Evolutionary conservation across 352 stramenopile species (phyloP), one percentile per base, ranked within the genome.

Genomic region (Phytophthora capsici): DNA sequence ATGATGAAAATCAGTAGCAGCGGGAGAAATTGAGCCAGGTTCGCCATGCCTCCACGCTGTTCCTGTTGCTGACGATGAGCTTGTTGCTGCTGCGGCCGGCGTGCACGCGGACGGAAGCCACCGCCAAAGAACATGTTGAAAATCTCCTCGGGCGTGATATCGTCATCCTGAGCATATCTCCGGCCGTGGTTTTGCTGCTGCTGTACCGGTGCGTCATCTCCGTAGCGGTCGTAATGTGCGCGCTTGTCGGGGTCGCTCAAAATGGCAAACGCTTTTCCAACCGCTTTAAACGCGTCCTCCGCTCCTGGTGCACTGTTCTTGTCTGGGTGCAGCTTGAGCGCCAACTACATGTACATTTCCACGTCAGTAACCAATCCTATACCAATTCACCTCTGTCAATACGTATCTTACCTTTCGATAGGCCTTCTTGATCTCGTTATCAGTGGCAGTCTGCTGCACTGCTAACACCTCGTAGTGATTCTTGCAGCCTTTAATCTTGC

Each of bases 251-350:
- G 77, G 65, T 97, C 91, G 41, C 89, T 97, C 40, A 97, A 73
- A 20, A 95, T 88, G 8, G 88, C 88, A 77, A 99, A 99, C 12
- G 97, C 97, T 30, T 98, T 93, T 55, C 88, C 88, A 3, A 96
- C 88, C 2, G 88, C 95, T 78, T 99, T 99, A 80, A 99, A 99
- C 25, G 97, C 97, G 63, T 99, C 97, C 69, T 99, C 97, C 4
- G 97, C 96, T 37, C 97, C 90, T 1, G 96, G 96, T 1, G 96
- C 96, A 12, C 89, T 97, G 79, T 99, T 99, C 78, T 97, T 97
- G 68, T 97, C 91, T 0, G 91, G 91, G 69, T 97, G 91, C 7
- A 97, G 67, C 66, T 96, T 96, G 7, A 96, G 66, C 17, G 91
- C 91, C 38, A 96, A 77, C 86, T 96, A 73, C 57, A 65, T 12